These are phyloP conservation scores for Nasturtium officinale DNA, from an alignment of 345 rosid species.

Conservation along the genomic window DNA sequence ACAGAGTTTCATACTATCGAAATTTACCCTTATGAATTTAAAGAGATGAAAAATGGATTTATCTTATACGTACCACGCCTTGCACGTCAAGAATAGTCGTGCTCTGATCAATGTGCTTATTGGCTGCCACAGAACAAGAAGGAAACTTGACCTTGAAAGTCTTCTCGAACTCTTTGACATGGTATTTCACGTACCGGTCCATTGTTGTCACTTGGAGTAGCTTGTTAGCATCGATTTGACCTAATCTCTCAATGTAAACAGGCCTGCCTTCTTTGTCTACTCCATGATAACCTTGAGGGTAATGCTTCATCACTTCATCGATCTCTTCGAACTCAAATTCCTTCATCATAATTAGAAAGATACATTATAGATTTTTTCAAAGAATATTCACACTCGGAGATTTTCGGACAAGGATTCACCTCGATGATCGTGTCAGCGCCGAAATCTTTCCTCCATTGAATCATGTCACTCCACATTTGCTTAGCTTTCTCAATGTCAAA, in stretches of 20 bases:
- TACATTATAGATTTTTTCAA: slow-evolving; percentile 1
- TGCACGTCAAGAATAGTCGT: slow-evolving; percentile 98
- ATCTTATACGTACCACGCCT: slow-evolving; percentile 77
- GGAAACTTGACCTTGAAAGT: slow-evolving; percentile 86
- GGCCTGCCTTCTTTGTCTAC: slow-evolving; percentile 99
- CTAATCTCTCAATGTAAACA: slow-evolving; percentile 89
- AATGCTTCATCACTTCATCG: slow-evolving; percentile 77
- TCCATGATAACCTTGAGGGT: slow-evolving; percentile 97
- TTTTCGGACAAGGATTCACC: slow-evolving; percentile 48
- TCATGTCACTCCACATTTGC: slow-evolving; percentile 99
- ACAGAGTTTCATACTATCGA: neutral
- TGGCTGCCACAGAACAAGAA: slow-evolving; percentile 90
- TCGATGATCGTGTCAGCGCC: slow-evolving; percentile 81
- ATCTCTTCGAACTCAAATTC: slow-evolving; percentile 93
- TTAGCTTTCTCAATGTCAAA: slow-evolving; percentile 94
- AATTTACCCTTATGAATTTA: neutral
- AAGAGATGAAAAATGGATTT: neutral
- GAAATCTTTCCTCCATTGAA: slow-evolving; percentile 96
- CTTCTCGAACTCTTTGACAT: slow-evolving; percentile 94
- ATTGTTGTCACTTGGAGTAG: slow-evolving; percentile 91
- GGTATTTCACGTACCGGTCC: slow-evolving; percentile 91
- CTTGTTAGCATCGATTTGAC: slow-evolving; percentile 86
- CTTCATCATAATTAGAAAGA: slow-evolving; percentile 42
- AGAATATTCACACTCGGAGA: neutral
- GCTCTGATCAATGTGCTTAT: slow-evolving; percentile 95